These are phyloP conservation scores for Nitzschia sp. DNA, from an alignment of 108 stramenopile genomes.

Conservation along the genomic window DNA sequence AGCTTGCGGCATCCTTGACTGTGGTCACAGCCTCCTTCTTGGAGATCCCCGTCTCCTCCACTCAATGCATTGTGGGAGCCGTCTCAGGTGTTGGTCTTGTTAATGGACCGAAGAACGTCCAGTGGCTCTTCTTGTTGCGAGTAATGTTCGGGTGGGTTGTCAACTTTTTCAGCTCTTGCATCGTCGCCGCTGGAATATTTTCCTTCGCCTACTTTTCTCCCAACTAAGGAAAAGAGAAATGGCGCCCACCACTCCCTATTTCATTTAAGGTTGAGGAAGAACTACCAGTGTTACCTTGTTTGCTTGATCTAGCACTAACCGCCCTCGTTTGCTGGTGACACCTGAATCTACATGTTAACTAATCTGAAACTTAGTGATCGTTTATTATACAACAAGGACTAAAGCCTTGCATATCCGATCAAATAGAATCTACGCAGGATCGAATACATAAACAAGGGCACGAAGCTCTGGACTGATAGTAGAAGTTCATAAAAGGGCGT, in stretches of 20 bases:
- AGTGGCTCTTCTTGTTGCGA: constrained; percentile 39
- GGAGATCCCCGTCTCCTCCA: constrained; percentile 66
- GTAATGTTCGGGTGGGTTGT: constrained; percentile 53
- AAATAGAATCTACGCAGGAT: constrained; percentile 26
- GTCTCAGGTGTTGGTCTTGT: constrained; percentile 58
- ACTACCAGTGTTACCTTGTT: no score
- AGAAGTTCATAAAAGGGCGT: constrained; percentile 19
- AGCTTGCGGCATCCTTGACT: constrained; percentile 59
- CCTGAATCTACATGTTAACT: no score
- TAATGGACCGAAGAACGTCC: constrained; percentile 43
- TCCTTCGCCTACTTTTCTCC: background rate
- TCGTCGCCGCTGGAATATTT: constrained; percentile 48
- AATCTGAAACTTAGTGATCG: no score
- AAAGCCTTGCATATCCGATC: no score
- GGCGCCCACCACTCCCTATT: no score
- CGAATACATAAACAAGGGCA: constrained; percentile 31
- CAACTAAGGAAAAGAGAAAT: no score
- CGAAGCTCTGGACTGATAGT: constrained; percentile 39
- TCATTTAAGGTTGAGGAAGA: no score
- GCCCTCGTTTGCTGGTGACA: no score
- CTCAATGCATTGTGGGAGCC: constrained; percentile 74
- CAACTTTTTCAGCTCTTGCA: constrained; percentile 40
- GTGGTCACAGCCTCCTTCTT: constrained; percentile 64
- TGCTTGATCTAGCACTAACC: no score
- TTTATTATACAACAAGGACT: no score